phyloP scores from a whole-genome alignment of 2,329 filamentous ascomycete genomes.

The Colletotrichum sublineola region DNA sequence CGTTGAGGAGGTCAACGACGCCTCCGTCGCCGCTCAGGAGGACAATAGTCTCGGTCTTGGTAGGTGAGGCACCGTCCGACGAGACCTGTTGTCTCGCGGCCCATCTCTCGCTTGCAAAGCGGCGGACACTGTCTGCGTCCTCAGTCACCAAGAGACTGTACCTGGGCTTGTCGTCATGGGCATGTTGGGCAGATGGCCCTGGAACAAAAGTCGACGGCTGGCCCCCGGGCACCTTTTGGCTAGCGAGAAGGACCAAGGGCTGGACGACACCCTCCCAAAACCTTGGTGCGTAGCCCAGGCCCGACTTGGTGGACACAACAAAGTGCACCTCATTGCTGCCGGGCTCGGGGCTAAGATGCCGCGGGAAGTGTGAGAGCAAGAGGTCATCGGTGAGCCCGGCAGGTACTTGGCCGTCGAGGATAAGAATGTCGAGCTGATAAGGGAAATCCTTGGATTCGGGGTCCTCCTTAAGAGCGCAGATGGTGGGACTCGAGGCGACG shows the following conservation, averaged over 20 bases:
- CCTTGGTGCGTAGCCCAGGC: conserved; percentile 66
- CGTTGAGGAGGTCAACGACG: conserved; percentile 84
- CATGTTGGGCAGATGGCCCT: conserved; percentile 16
- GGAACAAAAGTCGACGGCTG: conserved; percentile 13
- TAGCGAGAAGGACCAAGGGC: conserved; percentile 66
- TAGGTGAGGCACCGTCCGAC: conserved; percentile 24
- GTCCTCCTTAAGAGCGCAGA: conserved; percentile 57
- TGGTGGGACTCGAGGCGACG: conserved; percentile 42
- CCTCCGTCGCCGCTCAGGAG: conserved; percentile 92
- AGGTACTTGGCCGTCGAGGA: conserved; percentile 51
- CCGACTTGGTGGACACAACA: conserved; percentile 76
- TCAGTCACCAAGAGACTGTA: conserved; percentile 74
- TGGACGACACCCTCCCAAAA: conserved; percentile 70
- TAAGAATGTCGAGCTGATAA: conserved; percentile 49
- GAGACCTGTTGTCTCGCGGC: conserved; percentile 48
- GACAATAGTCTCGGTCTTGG: conserved; percentile 70
- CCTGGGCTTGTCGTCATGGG: conserved; percentile 37
- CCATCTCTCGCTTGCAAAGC: conserved; percentile 66
- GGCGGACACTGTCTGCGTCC: conserved; percentile 72
- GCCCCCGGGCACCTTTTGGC: conserved; percentile 24
- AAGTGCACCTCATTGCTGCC: conserved; percentile 63
- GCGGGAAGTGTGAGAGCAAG: conserved; percentile 55
- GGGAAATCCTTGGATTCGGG: conserved; percentile 46
- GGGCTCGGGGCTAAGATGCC: conserved; percentile 48
- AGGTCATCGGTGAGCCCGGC: conserved; percentile 53